Conservation (phyloP, 495 filamentous ascomycete genomes). For the Penicillium macrosclerotiorum region DNA sequence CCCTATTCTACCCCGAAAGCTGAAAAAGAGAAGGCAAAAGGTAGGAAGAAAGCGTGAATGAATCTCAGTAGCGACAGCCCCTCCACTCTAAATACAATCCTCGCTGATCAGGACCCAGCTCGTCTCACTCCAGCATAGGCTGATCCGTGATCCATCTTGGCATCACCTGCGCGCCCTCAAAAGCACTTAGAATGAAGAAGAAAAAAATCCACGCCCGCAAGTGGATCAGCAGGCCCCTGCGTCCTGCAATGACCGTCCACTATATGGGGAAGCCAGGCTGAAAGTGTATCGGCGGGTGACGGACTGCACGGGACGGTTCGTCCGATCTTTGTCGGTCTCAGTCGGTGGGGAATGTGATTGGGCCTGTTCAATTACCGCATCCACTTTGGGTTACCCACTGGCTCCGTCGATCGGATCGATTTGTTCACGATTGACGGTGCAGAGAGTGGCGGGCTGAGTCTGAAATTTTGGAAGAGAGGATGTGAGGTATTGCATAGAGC, state of each 20-base stretch:
- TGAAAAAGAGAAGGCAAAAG: too few relatives aligned
- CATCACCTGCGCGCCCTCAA: neutral
- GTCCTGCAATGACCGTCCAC: neutral
- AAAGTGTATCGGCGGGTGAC: conserved; percentile 1
- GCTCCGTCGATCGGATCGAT: neutral
- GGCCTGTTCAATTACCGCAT: neutral
- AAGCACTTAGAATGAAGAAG: neutral
- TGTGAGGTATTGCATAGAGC: neutral
- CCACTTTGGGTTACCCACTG: neutral
- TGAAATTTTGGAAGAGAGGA: neutral
- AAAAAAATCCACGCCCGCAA: neutral
- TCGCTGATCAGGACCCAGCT: too few relatives aligned
- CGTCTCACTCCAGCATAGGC: neutral
- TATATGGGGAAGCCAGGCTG: neutral
- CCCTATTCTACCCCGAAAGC: too few relatives aligned
- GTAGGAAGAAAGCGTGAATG: neutral
- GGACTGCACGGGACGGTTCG: neutral
- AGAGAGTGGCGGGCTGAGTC: neutral
- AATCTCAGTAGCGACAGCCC: too few relatives aligned
- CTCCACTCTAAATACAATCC: neutral
- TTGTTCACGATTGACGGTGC: neutral
- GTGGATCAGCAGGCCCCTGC: conserved; percentile 2
- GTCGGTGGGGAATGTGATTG: conserved; percentile 8
- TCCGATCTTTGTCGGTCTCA: neutral
- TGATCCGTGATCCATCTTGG: neutral